Conservation (phyloP, 2,329 filamentous ascomycete genomes). For the Colletotrichum echinochloae region DNA sequence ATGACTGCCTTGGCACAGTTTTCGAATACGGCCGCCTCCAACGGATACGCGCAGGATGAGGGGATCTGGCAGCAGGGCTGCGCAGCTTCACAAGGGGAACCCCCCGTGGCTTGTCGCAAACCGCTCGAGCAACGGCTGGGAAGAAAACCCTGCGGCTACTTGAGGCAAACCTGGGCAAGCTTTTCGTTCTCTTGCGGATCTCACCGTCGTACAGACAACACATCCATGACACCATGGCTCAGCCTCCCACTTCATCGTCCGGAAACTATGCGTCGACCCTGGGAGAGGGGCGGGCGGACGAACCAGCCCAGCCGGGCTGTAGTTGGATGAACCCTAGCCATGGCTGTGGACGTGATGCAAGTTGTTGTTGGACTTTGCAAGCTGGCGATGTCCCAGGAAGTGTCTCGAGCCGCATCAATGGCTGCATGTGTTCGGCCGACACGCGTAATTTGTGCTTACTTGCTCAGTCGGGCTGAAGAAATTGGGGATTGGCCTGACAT, state of each 20-base stretch:
- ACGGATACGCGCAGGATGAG: conserved; percentile 20
- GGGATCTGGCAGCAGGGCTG: conserved; percentile 3
- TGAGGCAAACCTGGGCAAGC: neutral
- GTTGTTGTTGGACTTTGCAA: neutral
- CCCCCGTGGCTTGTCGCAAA: conserved; percentile 4
- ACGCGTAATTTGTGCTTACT: neutral
- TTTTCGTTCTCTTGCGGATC: conserved; percentile 23
- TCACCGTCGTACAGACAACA: conserved; percentile 30
- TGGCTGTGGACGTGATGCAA: neutral
- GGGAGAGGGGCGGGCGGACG: neutral
- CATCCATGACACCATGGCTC: conserved; percentile 33
- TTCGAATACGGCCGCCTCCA: conserved; percentile 20
- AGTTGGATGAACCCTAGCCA: neutral
- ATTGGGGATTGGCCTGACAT: neutral
- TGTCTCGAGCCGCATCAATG: neutral
- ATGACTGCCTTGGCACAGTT: neutral
- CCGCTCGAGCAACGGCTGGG: neutral
- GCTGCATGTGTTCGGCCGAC: neutral
- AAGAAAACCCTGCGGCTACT: neutral
- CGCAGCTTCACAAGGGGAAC: conserved; percentile 12
- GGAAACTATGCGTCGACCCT: conserved; percentile 4
- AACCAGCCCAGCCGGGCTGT: neutral
- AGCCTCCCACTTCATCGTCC: conserved; percentile 26
- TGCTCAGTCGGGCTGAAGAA: neutral
- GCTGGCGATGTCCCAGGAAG: neutral